phyloP scores from a whole-genome alignment of 1,139 yeast species.

The Yamadazyma sp. region DNA sequence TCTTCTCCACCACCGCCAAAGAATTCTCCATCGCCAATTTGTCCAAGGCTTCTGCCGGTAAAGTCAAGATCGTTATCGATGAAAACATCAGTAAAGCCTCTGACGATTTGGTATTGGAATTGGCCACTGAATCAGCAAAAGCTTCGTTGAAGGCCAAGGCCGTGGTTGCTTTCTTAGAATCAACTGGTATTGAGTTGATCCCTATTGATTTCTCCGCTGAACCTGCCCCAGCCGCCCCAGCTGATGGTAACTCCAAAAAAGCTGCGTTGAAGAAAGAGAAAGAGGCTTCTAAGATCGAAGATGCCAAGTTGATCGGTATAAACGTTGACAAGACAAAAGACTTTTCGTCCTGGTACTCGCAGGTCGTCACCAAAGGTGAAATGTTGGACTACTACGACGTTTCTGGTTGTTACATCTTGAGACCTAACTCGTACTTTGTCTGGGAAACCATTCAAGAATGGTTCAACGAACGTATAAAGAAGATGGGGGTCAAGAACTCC shows the following conservation, averaged over 20 bases:
- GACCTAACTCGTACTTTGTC: slow-evolving; percentile 91
- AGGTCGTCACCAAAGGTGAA: slow-evolving; percentile 92
- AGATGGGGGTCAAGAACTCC: slow-evolving; percentile 88
- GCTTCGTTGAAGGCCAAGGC: slow-evolving; percentile 56
- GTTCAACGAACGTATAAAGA: slow-evolving; percentile 79
- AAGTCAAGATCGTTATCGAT: slow-evolving; percentile 69
- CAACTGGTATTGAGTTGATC: slow-evolving; percentile 56
- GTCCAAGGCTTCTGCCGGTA: slow-evolving; percentile 53
- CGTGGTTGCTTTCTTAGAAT: slow-evolving; percentile 51
- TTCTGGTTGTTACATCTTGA: slow-evolving; percentile 96
- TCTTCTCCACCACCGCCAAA: slow-evolving; percentile 64
- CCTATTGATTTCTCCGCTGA: slow-evolving; percentile 61
- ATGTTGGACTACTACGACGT: slow-evolving; percentile 98
- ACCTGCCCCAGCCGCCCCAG: slow-evolving; percentile 25
- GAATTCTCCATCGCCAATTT: slow-evolving; percentile 67
- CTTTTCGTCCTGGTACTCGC: slow-evolving; percentile 97
- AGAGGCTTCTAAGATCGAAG: slow-evolving; percentile 64
- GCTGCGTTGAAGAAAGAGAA: slow-evolving; percentile 34
- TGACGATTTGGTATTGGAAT: slow-evolving; percentile 50
- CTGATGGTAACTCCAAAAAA: slow-evolving; percentile 27
- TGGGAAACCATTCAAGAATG: slow-evolving; percentile 94
- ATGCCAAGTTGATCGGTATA: slow-evolving; percentile 93
- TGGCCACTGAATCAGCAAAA: slow-evolving; percentile 60
- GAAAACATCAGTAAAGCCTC: slow-evolving; percentile 44
- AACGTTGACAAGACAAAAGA: slow-evolving; percentile 91